Base-by-base conservation (phyloP, 805 yeast species). In the Candida gorgasii region DNA sequence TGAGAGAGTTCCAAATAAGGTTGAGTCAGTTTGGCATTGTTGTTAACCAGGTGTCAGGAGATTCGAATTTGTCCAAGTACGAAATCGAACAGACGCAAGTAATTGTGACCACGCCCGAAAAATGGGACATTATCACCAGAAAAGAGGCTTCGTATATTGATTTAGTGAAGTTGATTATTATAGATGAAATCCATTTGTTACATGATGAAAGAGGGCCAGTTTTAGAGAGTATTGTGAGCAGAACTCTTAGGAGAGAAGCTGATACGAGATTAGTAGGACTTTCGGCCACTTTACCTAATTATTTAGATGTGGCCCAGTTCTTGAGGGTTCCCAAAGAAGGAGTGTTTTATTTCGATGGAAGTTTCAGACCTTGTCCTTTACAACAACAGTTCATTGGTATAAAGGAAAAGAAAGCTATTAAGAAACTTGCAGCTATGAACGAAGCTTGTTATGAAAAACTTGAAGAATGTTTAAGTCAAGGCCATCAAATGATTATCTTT, bases 161-260 rank as follows among this genome's bases (percentile, higher is more conserved):
- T 26, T 65, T 80, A 1, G 93, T 89, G 1, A 74, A 78, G 30
- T 71, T 92, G 16, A 63, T 92, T 8, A 84, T 92, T 19, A 80
- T 93, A 39, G 99, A 92, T 69, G 99, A 92, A 62, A 84, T 92
- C 45, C 99, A 92, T 71, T 70, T 92, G 39, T 69, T 92, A 49
- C 97, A 92, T 59, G 98, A 92, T 58, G 89, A 82, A 52, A 81
- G 99, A 70, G 99, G 99, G 2, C 97, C 97, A 0, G 97, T 90
- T 0, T 53, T 92, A 35, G 99, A 92, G 57, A 81, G 85, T 54
- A 84, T 92, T 39, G 92, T 92, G 4, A 80, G 95, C 3, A 74
- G 98, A 56, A 76, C 86, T 0, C 51, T 82, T 13, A 66, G 84
- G 43, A 67, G 71, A 31, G 52, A 62, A 2, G 74, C 72, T 35